Conservation (phyloP, 2,329 filamentous ascomycete genomes). For the Claviceps monticola region DNA sequence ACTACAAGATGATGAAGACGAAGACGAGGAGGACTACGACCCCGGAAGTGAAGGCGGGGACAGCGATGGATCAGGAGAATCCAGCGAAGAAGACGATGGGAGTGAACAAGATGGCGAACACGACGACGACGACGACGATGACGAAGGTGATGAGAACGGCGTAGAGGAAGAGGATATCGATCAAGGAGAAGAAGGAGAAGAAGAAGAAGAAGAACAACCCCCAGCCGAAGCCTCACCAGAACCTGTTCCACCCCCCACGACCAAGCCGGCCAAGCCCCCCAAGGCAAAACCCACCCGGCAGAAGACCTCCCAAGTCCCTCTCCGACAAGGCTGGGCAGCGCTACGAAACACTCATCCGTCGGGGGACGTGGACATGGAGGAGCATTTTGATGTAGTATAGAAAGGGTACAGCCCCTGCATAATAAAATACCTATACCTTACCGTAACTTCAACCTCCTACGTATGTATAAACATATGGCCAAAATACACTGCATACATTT, state of each 20-base stretch:
- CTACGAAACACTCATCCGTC: constrained; percentile 12
- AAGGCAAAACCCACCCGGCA: constrained; percentile 6
- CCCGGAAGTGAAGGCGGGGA: constrained; percentile 43
- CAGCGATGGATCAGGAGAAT: constrained; percentile 40
- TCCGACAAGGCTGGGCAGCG: constrained; percentile 20
- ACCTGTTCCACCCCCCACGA: constrained; percentile 3
- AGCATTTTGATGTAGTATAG: constrained; percentile 19
- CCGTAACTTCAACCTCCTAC: too few relatives aligned
- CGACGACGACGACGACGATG: constrained; percentile 24
- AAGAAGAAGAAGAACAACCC: constrained; percentile 8
- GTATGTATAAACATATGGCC: too few relatives aligned
- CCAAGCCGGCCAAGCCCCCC: constrained; percentile 4
- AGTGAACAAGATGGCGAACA: constrained; percentile 34
- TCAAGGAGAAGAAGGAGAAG: constrained; percentile 9
- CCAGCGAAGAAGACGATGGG: constrained; percentile 37
- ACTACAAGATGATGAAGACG: constrained; percentile 46
- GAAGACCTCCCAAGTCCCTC: constrained; percentile 7
- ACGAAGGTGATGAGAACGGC: constrained; percentile 18
- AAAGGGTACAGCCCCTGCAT: neutral
- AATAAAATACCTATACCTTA: too few relatives aligned
- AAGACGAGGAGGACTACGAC: constrained; percentile 53
- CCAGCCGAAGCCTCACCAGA: constrained; percentile 6
- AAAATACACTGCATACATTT: too few relatives aligned
- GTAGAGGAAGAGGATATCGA: constrained; percentile 11
- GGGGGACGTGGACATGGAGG: constrained; percentile 19